Evolutionary conservation across 1,139 yeast genomes (phyloP).

Genomic region (Nakaseomyces delphensis): DNA sequence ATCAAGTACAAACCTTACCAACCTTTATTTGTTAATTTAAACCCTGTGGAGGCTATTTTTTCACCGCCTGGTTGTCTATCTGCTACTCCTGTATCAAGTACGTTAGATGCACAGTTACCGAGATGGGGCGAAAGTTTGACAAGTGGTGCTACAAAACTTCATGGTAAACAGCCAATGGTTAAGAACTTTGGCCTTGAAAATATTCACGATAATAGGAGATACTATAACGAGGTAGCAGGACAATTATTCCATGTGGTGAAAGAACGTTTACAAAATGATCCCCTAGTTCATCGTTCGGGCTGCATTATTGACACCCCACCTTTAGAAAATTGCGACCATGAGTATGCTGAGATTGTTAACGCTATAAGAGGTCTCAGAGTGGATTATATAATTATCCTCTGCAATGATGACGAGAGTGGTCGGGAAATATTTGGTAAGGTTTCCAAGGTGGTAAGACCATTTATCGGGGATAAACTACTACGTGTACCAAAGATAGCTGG

Average conservation of each 20-base stretch:
- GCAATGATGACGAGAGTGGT: slow-evolving; percentile 43
- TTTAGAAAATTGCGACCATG: slow-evolving; percentile 41
- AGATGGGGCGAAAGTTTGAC: slow-evolving; percentile 83
- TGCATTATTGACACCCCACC: slow-evolving; percentile 77
- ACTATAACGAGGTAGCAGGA: slow-evolving; percentile 49
- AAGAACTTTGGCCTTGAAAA: slow-evolving; percentile 68
- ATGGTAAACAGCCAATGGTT: slow-evolving; percentile 81
- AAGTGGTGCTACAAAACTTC: slow-evolving; percentile 76
- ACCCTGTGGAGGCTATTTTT: slow-evolving; percentile 73
- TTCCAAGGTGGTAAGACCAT: slow-evolving; percentile 10
- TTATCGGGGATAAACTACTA: slow-evolving; percentile 16
- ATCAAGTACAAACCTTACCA: slow-evolving; percentile 56
- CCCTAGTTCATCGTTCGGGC: slow-evolving; percentile 48
- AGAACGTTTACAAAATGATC: slow-evolving; percentile 52
- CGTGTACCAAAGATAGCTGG: slow-evolving; percentile 26
- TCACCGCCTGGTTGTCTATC: slow-evolving; percentile 78
- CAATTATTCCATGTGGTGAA: slow-evolving; percentile 52
- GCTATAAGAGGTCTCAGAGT: slow-evolving; percentile 34
- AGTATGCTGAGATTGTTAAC: slow-evolving; percentile 31
- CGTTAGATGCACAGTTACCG: slow-evolving; percentile 62
- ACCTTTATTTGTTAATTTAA: slow-evolving; percentile 67
- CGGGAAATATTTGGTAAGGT: slow-evolving; percentile 13
- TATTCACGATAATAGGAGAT: slow-evolving; percentile 48
- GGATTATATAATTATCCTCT: slow-evolving; percentile 49
- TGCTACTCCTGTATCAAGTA: slow-evolving; percentile 76